Evolutionary conservation across 108 stramenopile genomes (phyloP), one percentile per base, ranked within the genome.

Genomic region (Discostella pseudostelligera): DNA sequence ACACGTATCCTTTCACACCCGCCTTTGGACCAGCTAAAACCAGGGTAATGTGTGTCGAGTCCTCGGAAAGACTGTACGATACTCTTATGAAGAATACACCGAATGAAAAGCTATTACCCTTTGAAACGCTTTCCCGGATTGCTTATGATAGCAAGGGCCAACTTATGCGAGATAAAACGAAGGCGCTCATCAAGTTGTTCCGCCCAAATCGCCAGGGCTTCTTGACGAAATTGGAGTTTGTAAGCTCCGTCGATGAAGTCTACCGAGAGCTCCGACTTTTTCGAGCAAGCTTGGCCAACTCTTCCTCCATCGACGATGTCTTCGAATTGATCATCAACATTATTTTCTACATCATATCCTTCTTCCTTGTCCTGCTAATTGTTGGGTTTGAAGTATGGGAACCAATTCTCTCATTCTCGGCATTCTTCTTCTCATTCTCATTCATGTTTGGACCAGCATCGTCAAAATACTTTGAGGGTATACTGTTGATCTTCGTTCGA

Each of bases 401-500:
- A 24, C 65, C 85, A 21, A 69, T 83, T 59, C 21, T 70, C n/a
- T 73, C 80, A 10, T 48, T 85, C 21, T 65, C 83, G n/a, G 67
- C 75, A 29, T 65, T 85, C 47, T 62, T 88, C 20, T 57, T 88
- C 28, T 63, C 62, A 0, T 84, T 86, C 55, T 59, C 73, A 24
- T 83, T 85, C 62, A 74, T 85, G 74, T 83, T 89, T 51, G 82
- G 85, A 5, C 53, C 73, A 5, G 88, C 84, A 6, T 60, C 70
- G 37, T 56, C 73, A 11, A 81, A 83, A 37, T 81, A 72, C 19
- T 84, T 87, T 26, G 84, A 81, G 72, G 87, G 87, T 7, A 37
- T 85, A 26, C 54, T 88, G 16, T 68, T 88, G 39, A 79, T 88
- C 39, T 60, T 86, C 28, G 83, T 76, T 14, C 63, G 82, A 54